These are phyloP conservation scores for Litsea cubeba DNA, from an alignment of 164 flowering plant genomes.

Conservation along the genomic window DNA sequence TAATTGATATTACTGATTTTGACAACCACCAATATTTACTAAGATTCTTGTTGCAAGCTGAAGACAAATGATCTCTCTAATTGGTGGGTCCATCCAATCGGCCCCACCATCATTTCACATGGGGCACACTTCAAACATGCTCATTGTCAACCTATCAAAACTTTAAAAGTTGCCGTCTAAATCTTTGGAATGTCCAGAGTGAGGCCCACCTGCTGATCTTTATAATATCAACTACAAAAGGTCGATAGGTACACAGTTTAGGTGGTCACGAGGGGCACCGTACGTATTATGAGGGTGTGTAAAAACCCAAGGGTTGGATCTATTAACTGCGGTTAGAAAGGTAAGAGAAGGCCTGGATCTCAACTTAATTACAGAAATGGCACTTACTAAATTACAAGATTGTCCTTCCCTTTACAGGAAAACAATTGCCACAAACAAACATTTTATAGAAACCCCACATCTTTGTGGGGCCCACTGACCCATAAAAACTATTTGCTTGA, in stretches of 20 bases:
- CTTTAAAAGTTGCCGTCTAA: not conserved
- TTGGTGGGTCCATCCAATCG: too few relatives aligned
- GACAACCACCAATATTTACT: too few relatives aligned
- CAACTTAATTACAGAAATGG: not conserved
- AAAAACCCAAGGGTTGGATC: constrained; percentile 3
- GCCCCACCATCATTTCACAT: too few relatives aligned
- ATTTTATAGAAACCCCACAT: too few relatives aligned
- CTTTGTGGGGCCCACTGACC: too few relatives aligned
- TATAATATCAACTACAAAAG: not conserved
- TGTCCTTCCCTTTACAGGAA: not conserved
- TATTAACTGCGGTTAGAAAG: constrained; percentile 11
- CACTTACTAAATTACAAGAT: not conserved
- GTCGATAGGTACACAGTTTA: not conserved
- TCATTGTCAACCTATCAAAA: too few relatives aligned
- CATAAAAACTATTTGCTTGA: too few relatives aligned
- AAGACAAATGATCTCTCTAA: too few relatives aligned
- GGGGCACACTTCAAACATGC: too few relatives aligned
- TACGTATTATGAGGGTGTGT: not conserved
- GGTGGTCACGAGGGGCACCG: not conserved
- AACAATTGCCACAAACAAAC: too few relatives aligned
- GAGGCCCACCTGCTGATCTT: not conserved
- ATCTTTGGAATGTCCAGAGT: not conserved
- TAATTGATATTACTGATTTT: too few relatives aligned
- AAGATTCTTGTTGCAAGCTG: too few relatives aligned
- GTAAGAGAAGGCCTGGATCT: not conserved